Evolutionary conservation across 177 flowering plant genomes (phyloP), one percentile per base, ranked within the genome.

Genomic region (Vitis hybrid): DNA sequence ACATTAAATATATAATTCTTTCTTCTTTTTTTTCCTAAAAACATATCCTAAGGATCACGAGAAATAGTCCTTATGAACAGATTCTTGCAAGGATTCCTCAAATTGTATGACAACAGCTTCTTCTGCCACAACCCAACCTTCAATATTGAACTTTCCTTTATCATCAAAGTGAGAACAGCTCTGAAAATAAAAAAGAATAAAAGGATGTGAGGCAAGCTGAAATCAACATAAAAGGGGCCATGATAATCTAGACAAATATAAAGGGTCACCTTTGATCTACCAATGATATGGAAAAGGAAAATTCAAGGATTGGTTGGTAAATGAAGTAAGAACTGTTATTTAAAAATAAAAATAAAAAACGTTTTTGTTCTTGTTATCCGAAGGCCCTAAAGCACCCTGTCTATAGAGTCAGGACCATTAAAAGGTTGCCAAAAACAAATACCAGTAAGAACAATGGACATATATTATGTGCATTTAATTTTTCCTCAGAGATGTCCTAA

Each of bases 121-220:
- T 79, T 90, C 91, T 12, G 80, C 84, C 61, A 88, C 83, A 64
- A 67, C 59, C 95, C 97, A 90, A 45, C 74, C 85, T 5, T 70
- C 70, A 62, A 11, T 51, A 64, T 50, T 64, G 53, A 69, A 60
- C 3, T 70, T 70, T n/a, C 70, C 80, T 56, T 64, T 26, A 51
- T 76, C 21, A 13, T 3, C 5, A 13, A 71, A 39, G 39, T 49
- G 69, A 12, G 77, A 83, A 79, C 97, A 92, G 72, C 80, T 87
- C 97, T 92, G 76, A 21, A 58, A 64, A 76, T 3, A 50, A 10
- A 14, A 72, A 31, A 21, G 56, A 29, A 45, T 33, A 33, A 33
- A 33, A 33, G 8, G 45, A 33, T 33, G 45, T 33, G 45, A 33
- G 26, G 52, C 16, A 33, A 63, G 11, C 10, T 12, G 19, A 57